Evolutionary conservation across 805 yeast genomes (phyloP), one percentile per base, ranked within the genome.

Genomic region (Candida maesae): DNA sequence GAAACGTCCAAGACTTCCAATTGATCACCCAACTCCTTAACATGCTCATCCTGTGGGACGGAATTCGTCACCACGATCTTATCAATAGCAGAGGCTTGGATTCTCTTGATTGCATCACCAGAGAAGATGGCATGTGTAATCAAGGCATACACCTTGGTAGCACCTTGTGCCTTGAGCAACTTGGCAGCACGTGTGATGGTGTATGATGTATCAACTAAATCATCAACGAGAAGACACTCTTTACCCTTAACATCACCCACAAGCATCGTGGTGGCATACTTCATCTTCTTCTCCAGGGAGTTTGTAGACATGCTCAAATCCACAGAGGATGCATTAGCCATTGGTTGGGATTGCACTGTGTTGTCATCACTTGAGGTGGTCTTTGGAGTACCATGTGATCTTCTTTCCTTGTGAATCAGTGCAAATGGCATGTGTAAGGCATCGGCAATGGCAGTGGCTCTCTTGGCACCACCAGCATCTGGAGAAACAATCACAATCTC

Each of bases 381-480:
- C 12, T 62, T 64, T 31, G 60, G 60, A 6, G 64, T 52, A 18
- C 63, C 49, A 42, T 65, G 67, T 16, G 69, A 75, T 49, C 95
- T 71, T 59, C 95, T 73, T 60, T 93, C 99, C 64, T 93, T 93
- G 65, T 93, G 98, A 49, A 93, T 89, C 63, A 93, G 70, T 0
- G 99, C 99, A 68, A 93, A 90, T 19, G 89, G 76, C 68, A 93
- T 76, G 15, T 87, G 89, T 43, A 93, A 66, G 1, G 84, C 76
- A 65, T 93, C 99, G 2, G 99, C 99, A 46, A 93, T 76, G 1
- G 91, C 83, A 1, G 96, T 86, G 24, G 99, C 97, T 50, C 99
- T 71, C 63, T 93, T 93, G 36, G 99, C 99, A 47, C 99, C 99
- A 58, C 99, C 99, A 17, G 97, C 93, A 65, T 93, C 99, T 0